Evolutionary conservation across 1,284 basidiomycete species (phyloP).

Genomic region (Fistulinella cinereoalba): DNA sequence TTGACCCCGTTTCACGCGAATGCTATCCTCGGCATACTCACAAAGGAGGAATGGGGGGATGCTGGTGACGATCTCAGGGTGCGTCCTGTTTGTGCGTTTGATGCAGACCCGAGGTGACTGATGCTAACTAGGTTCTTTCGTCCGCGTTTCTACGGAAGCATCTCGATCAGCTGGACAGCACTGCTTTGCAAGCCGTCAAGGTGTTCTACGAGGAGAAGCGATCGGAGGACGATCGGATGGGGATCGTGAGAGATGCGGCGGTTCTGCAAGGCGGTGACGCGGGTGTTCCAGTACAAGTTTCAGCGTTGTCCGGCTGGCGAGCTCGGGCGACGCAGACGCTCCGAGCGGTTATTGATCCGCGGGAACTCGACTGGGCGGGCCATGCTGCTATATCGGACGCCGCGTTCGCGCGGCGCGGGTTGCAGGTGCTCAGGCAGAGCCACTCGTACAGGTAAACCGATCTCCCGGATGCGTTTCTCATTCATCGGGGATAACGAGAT

Average conservation of each 20-base stretch:
- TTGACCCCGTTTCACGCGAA: constrained; percentile 26
- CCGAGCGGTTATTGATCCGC: constrained; percentile 40
- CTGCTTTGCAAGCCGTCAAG: constrained; percentile 12
- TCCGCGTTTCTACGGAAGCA: constrained; percentile 25
- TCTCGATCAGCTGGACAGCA: constrained; percentile 19
- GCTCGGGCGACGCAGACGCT: constrained; percentile 25
- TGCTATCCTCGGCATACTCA: constrained; percentile 35
- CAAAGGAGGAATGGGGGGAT: constrained; percentile 37
- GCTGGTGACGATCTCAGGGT: constrained; percentile 33
- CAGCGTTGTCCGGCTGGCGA: constrained; percentile 18
- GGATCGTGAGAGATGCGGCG: constrained; percentile 11
- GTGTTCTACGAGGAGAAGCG: constrained; percentile 18
- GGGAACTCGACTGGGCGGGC: constrained; percentile 46
- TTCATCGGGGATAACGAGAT: constrained; percentile 8
- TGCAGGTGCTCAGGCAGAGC: constrained; percentile 38
- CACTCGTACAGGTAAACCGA: constrained; percentile 42
- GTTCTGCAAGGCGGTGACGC: constrained; percentile 1
- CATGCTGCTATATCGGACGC: constrained; percentile 37
- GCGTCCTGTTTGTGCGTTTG: constrained; percentile 11
- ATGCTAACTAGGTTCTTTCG: constrained; percentile 18
- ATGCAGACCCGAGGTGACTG: constrained; percentile 6
- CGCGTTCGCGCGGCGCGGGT: constrained; percentile 35
- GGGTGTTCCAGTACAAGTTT: background rate
- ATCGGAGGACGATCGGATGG: constrained; percentile 12
- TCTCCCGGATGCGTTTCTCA: background rate